Base-by-base conservation (phyloP, 73 alveolate species). In the Symbiodinium natans region DNA sequence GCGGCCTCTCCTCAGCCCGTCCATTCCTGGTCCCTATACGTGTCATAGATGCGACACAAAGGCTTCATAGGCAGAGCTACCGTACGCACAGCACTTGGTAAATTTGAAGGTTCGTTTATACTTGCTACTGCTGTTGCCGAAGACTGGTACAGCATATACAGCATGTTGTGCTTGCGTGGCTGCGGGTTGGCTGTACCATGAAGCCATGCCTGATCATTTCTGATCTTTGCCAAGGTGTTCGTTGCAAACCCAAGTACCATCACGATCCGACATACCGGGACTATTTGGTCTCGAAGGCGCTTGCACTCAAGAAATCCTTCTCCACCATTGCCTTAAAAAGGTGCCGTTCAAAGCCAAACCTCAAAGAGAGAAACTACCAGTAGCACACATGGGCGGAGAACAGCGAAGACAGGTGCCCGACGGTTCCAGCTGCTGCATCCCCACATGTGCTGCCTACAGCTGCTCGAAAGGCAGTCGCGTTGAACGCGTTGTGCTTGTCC, bases 221-320 rank as follows among this genome's bases (percentile, higher is more conserved):
- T n/a, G 43, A 82, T 38, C n/a, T 19, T 7, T n/a, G 54, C 29
- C 19, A 42, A 88, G 95, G 95, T 38, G 86, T 88, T 41, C 56
- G 13, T 31, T 88, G 95, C 86, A 59, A 38, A 9, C 86, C 95
- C 10, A 83, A 63, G 29, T 27, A 88, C 41, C 71, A 38, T 36
- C 71, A 40, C 7, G 41, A 88, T 40, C 95, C 95, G 27, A 88
- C 95, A 46, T 56, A 63, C 36, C n/a, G 42, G 41, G n/a, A 52
- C 82, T 88, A 88, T 73, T 73, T 88, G 86, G 95, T 88, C n/a
- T 88, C 95, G 59, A 88, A 88, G 86, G 95, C 54, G 71, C n/a
- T n/a, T n/a, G n/a, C n/a, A n/a, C n/a, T n/a, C n/a, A n/a, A n/a
- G n/a, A n/a, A n/a, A n/a, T n/a, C n/a, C n/a, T n/a, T n/a, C n/a